phyloP scores from a whole-genome alignment of 2,329 filamentous ascomycete species.

The Coniochaeta sp. region DNA sequence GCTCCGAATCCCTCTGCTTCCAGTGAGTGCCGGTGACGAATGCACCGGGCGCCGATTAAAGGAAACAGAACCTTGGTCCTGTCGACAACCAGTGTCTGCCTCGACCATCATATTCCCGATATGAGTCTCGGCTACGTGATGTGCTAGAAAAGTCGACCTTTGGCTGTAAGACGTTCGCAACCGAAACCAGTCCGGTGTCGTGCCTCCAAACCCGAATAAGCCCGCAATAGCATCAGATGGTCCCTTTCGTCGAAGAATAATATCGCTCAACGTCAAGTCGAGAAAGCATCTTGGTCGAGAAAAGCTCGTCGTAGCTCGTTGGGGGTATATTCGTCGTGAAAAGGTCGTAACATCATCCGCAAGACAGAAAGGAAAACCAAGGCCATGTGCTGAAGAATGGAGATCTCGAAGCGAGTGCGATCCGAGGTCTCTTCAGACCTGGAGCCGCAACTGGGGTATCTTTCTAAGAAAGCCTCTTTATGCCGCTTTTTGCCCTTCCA shows the following conservation, averaged over 20 bases:
- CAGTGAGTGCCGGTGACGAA: neutral
- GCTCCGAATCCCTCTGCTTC: constrained; percentile 15
- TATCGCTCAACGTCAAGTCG: constrained; percentile 12
- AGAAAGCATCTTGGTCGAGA: constrained; percentile 20
- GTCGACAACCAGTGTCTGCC: constrained; percentile 38
- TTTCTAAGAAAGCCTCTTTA: constrained; percentile 32
- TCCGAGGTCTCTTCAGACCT: constrained; percentile 16
- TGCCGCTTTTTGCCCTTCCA: constrained; percentile 20
- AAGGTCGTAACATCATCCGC: constrained; percentile 40
- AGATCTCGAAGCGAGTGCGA: constrained; percentile 30
- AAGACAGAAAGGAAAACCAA: constrained; percentile 28
- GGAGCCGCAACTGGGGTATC: constrained; percentile 24
- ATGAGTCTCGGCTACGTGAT: constrained; percentile 26
- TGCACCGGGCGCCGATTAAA: constrained; percentile 2
- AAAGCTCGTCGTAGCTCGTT: constrained; percentile 28
- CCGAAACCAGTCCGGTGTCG: constrained; percentile 2
- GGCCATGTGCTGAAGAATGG: constrained; percentile 19
- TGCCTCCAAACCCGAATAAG: constrained; percentile 5
- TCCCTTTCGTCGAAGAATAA: constrained; percentile 10
- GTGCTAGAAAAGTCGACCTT: constrained; percentile 12
- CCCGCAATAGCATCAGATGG: constrained; percentile 6
- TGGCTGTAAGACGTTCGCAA: constrained; percentile 10
- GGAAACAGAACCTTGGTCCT: constrained; percentile 20
- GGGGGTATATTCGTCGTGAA: constrained; percentile 25
- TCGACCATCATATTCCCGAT: constrained; percentile 31